phyloP scores from a whole-genome alignment of 176 grass and related monocot genomes.

The Carex pumila region DNA sequence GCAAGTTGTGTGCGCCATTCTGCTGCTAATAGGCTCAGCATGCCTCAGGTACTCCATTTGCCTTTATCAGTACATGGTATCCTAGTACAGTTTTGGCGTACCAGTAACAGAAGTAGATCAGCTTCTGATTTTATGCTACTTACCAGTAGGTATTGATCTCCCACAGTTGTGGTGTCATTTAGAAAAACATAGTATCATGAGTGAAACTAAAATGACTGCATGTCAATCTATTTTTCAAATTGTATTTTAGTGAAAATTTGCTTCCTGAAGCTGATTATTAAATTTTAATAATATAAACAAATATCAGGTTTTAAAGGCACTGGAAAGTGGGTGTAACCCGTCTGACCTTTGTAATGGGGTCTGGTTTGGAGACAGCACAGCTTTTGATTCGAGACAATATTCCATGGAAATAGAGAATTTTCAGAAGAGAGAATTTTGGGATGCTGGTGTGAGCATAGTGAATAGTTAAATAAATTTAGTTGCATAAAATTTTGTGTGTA shows the following conservation, averaged over 20 bases:
- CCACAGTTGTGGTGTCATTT: background rate
- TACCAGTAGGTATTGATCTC: background rate
- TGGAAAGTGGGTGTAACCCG: background rate
- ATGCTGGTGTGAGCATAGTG: background rate
- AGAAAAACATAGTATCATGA: background rate
- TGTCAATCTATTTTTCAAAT: background rate
- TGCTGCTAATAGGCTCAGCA: conserved; percentile 52
- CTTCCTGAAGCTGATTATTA: background rate
- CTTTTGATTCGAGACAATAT: conserved; percentile 21
- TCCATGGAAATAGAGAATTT: conserved; percentile 14
- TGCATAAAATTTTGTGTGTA: background rate
- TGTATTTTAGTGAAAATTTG: background rate
- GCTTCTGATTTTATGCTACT: background rate
- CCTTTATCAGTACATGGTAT: background rate
- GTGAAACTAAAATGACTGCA: background rate
- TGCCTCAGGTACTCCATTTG: conserved; percentile 50
- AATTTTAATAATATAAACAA: background rate
- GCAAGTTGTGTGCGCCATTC: conserved; percentile 71
- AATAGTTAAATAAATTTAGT: background rate
- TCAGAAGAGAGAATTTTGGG: conserved; percentile 9
- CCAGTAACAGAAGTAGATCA: background rate
- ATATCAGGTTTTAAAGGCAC: conserved; percentile 18
- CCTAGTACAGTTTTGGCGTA: background rate
- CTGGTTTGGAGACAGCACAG: conserved; percentile 6
- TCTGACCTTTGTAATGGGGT: conserved; percentile 18